Percentiles rank a stretch among this genome's conserved stretches.
Conservation (phyloP, 2,329 filamentous ascomycete species). For the Bipolaris cookei region DNA sequence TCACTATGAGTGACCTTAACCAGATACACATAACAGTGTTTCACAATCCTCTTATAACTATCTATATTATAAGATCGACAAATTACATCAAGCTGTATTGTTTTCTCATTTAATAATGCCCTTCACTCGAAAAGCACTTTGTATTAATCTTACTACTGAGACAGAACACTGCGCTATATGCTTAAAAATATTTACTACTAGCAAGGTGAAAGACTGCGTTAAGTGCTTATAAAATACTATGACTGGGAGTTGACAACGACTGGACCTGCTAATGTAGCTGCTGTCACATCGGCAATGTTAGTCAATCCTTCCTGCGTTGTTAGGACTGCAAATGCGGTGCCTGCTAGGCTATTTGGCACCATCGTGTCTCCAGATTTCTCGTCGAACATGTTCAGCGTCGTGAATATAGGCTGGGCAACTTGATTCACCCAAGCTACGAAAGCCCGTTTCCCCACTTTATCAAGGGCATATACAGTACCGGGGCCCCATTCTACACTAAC, state of each 20-base stretch:
- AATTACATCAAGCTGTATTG: too few species aligned
- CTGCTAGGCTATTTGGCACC: constrained; percentile 3
- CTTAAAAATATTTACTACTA: too few species aligned
- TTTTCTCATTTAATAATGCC: too few species aligned
- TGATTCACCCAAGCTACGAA: constrained; percentile 9
- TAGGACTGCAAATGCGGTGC: constrained; percentile 10
- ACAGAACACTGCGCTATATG: too few species aligned
- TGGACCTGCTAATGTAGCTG: constrained; percentile 8
- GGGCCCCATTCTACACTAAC: constrained; percentile 2
- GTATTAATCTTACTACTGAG: too few species aligned
- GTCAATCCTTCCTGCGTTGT: constrained; percentile 4
- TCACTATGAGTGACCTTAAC: too few species aligned
- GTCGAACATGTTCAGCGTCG: not conserved
- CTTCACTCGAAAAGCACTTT: too few species aligned
- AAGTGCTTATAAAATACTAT: too few species aligned
- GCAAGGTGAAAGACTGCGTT: too few species aligned
- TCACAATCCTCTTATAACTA: too few species aligned
- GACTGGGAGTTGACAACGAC: constrained; percentile 10
- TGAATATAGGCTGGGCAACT: constrained; percentile 3
- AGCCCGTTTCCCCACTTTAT: not conserved
- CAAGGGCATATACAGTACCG: not conserved
- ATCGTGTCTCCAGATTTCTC: not conserved
- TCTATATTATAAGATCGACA: too few species aligned
- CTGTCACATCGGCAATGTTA: constrained; percentile 5
- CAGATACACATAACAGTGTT: too few species aligned